phyloP scores from a whole-genome alignment of 306 rosid species.

The Hippophae rhamnoides region DNA sequence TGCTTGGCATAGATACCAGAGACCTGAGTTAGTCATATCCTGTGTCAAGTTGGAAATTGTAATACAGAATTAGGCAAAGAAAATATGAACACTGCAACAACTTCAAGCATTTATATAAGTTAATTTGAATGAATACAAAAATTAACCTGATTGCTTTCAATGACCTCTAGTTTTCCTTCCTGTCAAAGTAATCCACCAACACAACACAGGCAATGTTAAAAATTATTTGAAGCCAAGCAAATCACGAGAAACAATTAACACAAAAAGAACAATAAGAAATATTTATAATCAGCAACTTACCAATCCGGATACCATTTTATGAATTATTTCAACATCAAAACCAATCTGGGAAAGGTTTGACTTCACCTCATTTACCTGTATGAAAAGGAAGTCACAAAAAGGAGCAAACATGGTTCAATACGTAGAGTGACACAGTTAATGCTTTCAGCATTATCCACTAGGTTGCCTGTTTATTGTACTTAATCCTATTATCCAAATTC shows the following conservation, averaged over 20 bases:
- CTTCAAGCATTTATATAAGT: neutral
- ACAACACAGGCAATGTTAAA: neutral
- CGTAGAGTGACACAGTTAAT: conserved; percentile 3
- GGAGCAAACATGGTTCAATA: neutral
- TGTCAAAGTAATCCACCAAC: conserved; percentile 17
- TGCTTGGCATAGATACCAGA: conserved; percentile 42
- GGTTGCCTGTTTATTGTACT: neutral
- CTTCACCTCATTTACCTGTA: conserved; percentile 63
- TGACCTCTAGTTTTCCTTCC: conserved; percentile 37
- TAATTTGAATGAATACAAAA: neutral
- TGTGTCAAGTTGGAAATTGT: conserved; percentile 2
- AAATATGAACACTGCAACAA: neutral
- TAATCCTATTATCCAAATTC: neutral
- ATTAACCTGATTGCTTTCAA: conserved; percentile 48
- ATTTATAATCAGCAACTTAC: conserved; percentile 22
- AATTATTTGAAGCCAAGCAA: conserved; percentile 1
- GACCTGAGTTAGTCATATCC: conserved; percentile 40
- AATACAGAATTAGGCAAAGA: neutral
- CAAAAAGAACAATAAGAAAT: neutral
- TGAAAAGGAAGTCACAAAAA: neutral
- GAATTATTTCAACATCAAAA: conserved; percentile 33
- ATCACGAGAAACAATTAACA: neutral
- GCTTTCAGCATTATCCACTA: neutral
- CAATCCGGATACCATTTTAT: conserved; percentile 42
- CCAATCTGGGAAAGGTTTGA: conserved; percentile 70